Evolutionary conservation across 1,139 yeast genomes (phyloP), one percentile per base, ranked within the genome.

Genomic region (Maudiozyma humilis): DNA sequence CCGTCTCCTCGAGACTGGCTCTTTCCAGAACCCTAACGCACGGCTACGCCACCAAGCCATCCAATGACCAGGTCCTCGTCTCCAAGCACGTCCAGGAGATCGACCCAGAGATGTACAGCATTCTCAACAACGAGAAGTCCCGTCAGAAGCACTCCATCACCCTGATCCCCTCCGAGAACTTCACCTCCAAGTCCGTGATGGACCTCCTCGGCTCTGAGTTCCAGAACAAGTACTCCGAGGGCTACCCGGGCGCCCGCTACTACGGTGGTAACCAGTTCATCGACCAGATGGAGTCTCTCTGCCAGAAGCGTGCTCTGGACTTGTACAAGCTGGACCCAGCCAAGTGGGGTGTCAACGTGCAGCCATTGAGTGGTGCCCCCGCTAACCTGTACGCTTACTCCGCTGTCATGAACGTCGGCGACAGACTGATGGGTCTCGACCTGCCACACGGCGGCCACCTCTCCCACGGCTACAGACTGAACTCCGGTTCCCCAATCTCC

Each of bases 161-260:
- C 38, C 76, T 89, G 66, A 89, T 89, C 64, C 95, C 97, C 33
- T 83, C 95, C 30, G 97, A 89, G 67, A 89, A 89, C 69, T 87
- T 88, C 71, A 89, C 97, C 45, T 86, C 96, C 41, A 82, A 80
- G 64, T 88, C 96, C 18, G 97, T 89, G 25, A 84, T 89, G 81
- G 95, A 89, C 61, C 76, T 89, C 42, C 76, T 89, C 60, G 96
- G 97, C 47, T 83, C 96, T 16, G 95, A 87, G 67, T 87, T 89
- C 95, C 93, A 87, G 69, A 89, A 89, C 76, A 89, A 89, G 73
- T 89, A 89, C 70, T 87, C 96, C n/a, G 97, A 89, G 70, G 96
- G 96, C 48, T 89, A 89, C 69, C 97, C 97, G 41, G 96, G 96
- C 51, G 96, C 88, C 59, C 80, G 97, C 66, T 89, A 89, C 71